Base-by-base conservation (phyloP, 768 basidiomycete species). In the Lactarius psammicola region DNA sequence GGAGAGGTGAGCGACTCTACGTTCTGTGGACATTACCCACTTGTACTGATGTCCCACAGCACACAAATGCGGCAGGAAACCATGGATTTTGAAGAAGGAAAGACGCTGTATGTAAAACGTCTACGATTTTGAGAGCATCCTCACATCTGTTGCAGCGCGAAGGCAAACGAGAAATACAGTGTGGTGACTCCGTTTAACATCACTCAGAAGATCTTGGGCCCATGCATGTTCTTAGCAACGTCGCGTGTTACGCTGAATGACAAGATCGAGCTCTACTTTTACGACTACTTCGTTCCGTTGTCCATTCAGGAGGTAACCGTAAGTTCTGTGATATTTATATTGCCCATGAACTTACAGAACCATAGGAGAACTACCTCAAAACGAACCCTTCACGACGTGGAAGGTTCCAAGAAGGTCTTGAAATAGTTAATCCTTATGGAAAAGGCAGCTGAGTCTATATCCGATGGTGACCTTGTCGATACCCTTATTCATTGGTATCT, bases 231-330 rank as follows among this genome's bases (percentile, higher is more conserved):
- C 76, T 91, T 92, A 2, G 73, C 81, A 40, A 96, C 91, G 0
- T 84, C 88, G 31, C 84, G 90, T 59, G 87, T 94, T 74, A 87
- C 92, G 0, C 79, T 98, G 2, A 86, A 84, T 34, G 94, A 98
- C 69, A 98, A 98, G 79, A 92, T 96, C 80, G 96, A 98, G 60
- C 75, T 92, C 66, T 99, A 98, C 76, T 99, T 98, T 78, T 94
- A 97, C 65, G 97, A 99, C 72, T 92, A 94, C 73, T 86, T 98
- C 70, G 85, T 98, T 56, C 97, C 97, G 0, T 77, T 99, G 36
- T 98, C 98, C 76, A 90, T 98, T 55, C 94, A 97, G 82, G 94
- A n/a, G n/a, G n/a, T n/a, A 4, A n/a, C n/a, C n/a, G n/a, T 93
- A 53, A 20, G 75, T 68, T 54, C 26, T 26, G 9, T 51, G n/a